phyloP scores from a whole-genome alignment of 257 asterid genomes.

The Handroanthus guayacan region DNA sequence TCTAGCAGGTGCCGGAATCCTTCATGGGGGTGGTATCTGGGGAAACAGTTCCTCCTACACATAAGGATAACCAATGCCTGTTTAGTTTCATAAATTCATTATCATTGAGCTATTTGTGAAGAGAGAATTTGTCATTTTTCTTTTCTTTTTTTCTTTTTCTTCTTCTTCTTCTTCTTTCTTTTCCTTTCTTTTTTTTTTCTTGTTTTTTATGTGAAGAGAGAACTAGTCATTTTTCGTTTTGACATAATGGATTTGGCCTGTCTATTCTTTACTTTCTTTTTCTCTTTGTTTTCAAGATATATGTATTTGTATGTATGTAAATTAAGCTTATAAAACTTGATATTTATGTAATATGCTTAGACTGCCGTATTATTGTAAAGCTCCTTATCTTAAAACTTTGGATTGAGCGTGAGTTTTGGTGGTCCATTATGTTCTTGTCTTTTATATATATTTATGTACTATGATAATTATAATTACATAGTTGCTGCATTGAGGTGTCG shows the following conservation, averaged over 20 bases:
- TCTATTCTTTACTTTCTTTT: no score
- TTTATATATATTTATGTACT: not conserved
- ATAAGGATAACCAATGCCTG: not conserved
- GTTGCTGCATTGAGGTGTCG: not conserved
- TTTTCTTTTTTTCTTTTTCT: not conserved
- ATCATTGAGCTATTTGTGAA: not conserved
- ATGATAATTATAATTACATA: not conserved
- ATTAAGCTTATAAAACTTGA: not conserved
- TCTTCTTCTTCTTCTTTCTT: not conserved
- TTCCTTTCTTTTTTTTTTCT: not conserved
- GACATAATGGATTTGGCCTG: no score
- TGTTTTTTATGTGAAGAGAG: not conserved
- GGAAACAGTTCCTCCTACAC: not conserved
- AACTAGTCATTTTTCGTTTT: no score
- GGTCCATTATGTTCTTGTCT: not conserved
- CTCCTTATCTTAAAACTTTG: not conserved
- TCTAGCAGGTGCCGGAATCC: conserved; percentile 2
- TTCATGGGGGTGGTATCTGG: not conserved
- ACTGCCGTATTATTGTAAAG: not conserved
- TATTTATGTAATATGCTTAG: not conserved
- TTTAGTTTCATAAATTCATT: not conserved
- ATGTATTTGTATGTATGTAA: no score
- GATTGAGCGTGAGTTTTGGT: not conserved
- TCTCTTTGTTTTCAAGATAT: no score
- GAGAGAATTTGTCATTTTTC: not conserved